These are phyloP conservation scores for Naganishia sp. DNA, from an alignment of 1,284 basidiomycete genomes.

Conservation along the genomic window DNA sequence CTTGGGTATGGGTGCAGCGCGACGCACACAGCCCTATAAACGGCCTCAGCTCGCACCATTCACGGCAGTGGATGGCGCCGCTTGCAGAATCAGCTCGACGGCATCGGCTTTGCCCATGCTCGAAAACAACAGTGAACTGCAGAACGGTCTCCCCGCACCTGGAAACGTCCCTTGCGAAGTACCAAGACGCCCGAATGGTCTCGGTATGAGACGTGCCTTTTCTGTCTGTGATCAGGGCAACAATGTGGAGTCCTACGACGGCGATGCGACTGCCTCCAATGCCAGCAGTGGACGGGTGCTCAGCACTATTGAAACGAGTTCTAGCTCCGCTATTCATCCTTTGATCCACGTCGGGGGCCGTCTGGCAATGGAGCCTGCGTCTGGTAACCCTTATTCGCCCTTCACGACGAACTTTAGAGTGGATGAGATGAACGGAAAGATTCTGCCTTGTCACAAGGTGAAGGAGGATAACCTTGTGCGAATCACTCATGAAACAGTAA, in stretches of 20 bases:
- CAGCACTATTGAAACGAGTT: conserved; percentile 33
- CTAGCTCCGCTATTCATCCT: conserved; percentile 34
- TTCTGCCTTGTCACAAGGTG: conserved; percentile 89
- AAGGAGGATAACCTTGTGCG: conserved; percentile 94
- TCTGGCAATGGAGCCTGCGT: conserved; percentile 31
- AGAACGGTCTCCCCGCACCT: conserved; percentile 15
- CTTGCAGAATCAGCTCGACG: conserved; percentile 37
- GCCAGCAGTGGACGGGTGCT: conserved; percentile 30
- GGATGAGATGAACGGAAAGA: conserved; percentile 87
- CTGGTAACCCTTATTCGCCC: conserved; percentile 35
- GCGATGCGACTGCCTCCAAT: conserved; percentile 35
- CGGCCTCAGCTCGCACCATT: conserved; percentile 43
- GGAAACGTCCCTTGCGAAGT: neutral
- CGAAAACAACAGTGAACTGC: conserved; percentile 36
- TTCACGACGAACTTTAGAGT: conserved; percentile 74
- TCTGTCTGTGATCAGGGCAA: conserved; percentile 49
- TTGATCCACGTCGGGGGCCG: conserved; percentile 43
- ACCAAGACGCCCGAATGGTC: conserved; percentile 8
- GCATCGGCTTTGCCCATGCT: conserved; percentile 49
- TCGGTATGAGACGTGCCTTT: conserved; percentile 49
- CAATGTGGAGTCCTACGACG: conserved; percentile 33
- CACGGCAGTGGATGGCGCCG: conserved; percentile 32
- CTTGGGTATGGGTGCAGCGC: conserved; percentile 6
- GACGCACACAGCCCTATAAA: conserved; percentile 31
- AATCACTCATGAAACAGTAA: conserved; percentile 75